Base-by-base conservation (phyloP, 2,329 filamentous ascomycete genomes). In the Apiospora rasikravindrae region DNA sequence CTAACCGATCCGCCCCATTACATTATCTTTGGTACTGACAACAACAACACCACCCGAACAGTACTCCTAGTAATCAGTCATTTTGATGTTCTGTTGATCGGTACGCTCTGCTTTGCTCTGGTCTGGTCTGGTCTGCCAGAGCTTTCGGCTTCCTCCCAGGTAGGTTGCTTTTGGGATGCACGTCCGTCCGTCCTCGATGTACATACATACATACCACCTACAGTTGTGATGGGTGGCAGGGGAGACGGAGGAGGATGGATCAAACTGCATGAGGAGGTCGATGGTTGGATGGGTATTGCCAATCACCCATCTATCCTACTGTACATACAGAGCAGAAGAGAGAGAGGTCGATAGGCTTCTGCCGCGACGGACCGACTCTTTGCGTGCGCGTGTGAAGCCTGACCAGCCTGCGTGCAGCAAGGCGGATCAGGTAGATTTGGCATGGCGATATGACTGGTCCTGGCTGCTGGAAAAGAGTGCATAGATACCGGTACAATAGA, bases 321-420 rank as follows among this genome's bases (percentile, higher is more conserved):
- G 45, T 53, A 37, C 29, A 19, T 37, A 42, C 10, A 14, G 40
- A 42, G 40, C 40, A 42, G 40, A 37, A 10, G 8, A 11, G 40
- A 42, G 8, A 42, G 22, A 64, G 33, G 57, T n/a, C 37, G 22
- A 64, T 40, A 40, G 33, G 19, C 22, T 64, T 64, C 57, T 64
- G 57, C 57, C 57, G 57, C 40, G 29, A 40, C 57, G 57, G 57
- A 40, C 33, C 57, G 57, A 64, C 57, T 64, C 19, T 64, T n/a
- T 14, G 19, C 6, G 57, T 14, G 57, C 33, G 57, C 29, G 33
- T 40, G 57, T 64, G 57, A 64, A 40, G 57, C 57, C 57, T 64
- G 57, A 64, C 57, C 29, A 64, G 57, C 57, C 57, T 40, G 57
- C 57, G 57, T 64, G 57, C 57, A 64, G 57, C 57, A 64, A 64